Percentiles rank a stretch among this genome's conserved stretches.
These are phyloP conservation scores for Porcisia deanei DNA, from an alignment of 208 protist genomes.

Conservation along the genomic window DNA sequence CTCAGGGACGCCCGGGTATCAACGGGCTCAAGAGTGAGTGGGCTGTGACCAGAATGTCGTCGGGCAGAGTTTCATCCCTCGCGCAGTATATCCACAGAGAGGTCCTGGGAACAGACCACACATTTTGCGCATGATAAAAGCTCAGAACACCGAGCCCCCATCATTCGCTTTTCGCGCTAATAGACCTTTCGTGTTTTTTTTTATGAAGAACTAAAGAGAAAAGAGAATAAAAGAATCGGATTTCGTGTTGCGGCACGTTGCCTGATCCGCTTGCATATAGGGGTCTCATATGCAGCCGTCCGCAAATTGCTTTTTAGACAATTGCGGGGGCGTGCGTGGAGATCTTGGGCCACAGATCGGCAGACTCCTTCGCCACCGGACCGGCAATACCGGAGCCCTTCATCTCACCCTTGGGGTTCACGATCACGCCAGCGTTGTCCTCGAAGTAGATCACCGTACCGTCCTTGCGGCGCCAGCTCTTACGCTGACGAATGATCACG, in stretches of 20 bases:
- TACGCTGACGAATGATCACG: constrained; percentile 99
- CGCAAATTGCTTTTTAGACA: neutral
- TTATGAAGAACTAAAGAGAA: too few species aligned
- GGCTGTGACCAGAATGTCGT: too few species aligned
- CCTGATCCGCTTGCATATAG: constrained; percentile 82
- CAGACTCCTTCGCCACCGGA: constrained; percentile 99
- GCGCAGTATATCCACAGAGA: too few species aligned
- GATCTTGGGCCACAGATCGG: constrained; percentile 99
- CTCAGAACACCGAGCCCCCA: too few species aligned
- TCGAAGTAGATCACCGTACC: constrained; percentile 99
- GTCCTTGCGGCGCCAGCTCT: constrained; percentile 99
- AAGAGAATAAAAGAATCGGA: too few species aligned
- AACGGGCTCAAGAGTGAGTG: too few species aligned
- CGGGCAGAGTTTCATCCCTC: too few species aligned
- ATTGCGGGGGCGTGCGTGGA: constrained; percentile 92
- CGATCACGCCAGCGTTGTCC: constrained; percentile 99
- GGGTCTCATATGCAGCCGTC: too few species aligned
- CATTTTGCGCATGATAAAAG: too few species aligned
- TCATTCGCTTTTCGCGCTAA: too few species aligned
- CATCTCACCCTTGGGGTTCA: constrained; percentile 99
- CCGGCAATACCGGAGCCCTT: constrained; percentile 99
- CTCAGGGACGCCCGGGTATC: neutral
- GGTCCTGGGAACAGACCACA: too few species aligned
- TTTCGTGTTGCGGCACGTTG: neutral
- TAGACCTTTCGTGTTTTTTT: too few species aligned